Evolutionary conservation across 2,329 filamentous ascomycete genomes (phyloP), one percentile per base, ranked within the genome.

Genomic region (Colletotrichum graminicola): DNA sequence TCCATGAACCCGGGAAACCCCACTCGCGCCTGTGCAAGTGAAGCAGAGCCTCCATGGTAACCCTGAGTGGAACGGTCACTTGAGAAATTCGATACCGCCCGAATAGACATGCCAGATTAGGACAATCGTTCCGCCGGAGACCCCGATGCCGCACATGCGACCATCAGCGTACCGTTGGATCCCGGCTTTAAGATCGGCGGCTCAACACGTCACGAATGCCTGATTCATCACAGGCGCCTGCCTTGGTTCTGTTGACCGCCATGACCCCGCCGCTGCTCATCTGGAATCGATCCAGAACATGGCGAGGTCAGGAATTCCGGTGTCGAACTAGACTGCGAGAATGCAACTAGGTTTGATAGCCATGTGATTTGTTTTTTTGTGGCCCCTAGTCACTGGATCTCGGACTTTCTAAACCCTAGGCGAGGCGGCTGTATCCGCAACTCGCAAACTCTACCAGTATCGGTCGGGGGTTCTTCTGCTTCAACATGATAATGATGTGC

Each of bases 251-350:
- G 3, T n/a, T 41, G 54, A 41, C 54, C 54, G n/a, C 18, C n/a
- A 18, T 26, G 39, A 41, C n/a, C 34, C n/a, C 2, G 29, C 34
- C 34, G 14, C 14, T 5, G 34, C 34, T 39, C 11, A 45, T 32
- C 14, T 61, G 43, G 29, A 18, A 14, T 14, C 26, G 60, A 29
- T 62, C 60, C 39, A 62, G 60, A 52, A 62, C 60, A 62, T 39
- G 60, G 60, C 60, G 14, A 41, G 45, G 26, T 45, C 43, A 34
- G 23, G 23, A 34, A 18, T 36, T 5, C 6, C 45, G n/a, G 7
- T 32, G 21, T 26, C 12, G 10, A 49, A 12, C 18, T 23, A 29
- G 36, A 12, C 23, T 26, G 5, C 14, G 29, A 49, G 34, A 32
- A 8, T 7, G 11, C 6, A n/a, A 11, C 26, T n/a, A 26, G 43